These are phyloP conservation scores for Cutaneotrichosporon mucoides DNA, from an alignment of 1,284 basidiomycete species.

Conservation along the genomic window DNA sequence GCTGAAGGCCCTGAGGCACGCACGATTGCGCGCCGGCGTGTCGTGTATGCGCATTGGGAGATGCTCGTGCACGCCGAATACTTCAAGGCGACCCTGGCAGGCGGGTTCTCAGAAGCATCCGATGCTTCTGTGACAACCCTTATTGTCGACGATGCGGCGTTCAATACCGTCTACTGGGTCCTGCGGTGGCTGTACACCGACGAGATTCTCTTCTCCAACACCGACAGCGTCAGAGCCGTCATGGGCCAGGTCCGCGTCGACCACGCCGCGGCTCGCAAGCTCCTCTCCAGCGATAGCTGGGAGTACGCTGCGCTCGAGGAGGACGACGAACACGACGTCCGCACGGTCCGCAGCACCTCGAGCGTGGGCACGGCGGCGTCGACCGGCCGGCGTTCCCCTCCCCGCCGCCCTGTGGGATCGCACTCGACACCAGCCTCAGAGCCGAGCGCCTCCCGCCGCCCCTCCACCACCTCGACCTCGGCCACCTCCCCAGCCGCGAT, in stretches of 20 bases:
- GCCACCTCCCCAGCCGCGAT: not conserved
- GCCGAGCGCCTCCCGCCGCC: constrained; percentile 1
- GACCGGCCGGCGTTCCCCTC: not conserved
- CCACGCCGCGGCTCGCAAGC: constrained; percentile 5
- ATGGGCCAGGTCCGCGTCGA: constrained; percentile 28
- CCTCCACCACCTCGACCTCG: not conserved
- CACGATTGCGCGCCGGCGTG: constrained; percentile 27
- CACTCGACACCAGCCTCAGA: not conserved
- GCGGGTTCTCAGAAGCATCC: constrained; percentile 62
- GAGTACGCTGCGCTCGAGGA: constrained; percentile 10
- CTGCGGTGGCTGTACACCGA: constrained; percentile 66
- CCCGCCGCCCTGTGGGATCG: not conserved
- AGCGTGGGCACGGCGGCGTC: constrained; percentile 19
- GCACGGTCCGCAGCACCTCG: constrained; percentile 25
- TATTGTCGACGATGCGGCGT: constrained; percentile 75
- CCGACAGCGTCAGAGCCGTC: constrained; percentile 50
- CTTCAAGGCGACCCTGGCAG: constrained; percentile 71
- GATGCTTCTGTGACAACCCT: constrained; percentile 50
- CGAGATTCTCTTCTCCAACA: constrained; percentile 51
- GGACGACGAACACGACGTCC: constrained; percentile 5
- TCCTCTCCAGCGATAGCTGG: constrained; percentile 16
- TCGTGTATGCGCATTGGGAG: constrained; percentile 76
- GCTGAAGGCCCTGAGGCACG: not conserved
- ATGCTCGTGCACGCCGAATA: constrained; percentile 70
- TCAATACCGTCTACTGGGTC: constrained; percentile 76